Conservation (phyloP, 208 protist genomes). For the Crithidia mellificae region DNA sequence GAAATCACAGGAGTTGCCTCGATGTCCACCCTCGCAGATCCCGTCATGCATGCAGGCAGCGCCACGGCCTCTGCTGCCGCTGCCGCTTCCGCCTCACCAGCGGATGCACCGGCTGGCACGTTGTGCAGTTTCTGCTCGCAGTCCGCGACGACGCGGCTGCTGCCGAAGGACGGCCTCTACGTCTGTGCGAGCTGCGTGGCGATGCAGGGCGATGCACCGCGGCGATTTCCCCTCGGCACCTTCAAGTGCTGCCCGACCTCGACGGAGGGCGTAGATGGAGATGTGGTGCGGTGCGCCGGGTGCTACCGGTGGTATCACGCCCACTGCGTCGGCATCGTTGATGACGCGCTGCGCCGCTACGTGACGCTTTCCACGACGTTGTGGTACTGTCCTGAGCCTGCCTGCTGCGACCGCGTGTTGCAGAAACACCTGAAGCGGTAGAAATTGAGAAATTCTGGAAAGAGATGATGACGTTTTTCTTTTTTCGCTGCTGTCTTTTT, state of each 20-base stretch:
- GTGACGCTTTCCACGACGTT: conserved; percentile 73
- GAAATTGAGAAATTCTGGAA: background rate
- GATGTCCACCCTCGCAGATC: background rate
- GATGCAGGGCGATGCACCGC: conserved; percentile 22
- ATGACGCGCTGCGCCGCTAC: conserved; percentile 56
- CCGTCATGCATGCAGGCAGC: background rate
- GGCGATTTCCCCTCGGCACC: conserved; percentile 64
- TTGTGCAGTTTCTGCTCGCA: conserved; percentile 51
- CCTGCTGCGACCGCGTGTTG: conserved; percentile 61
- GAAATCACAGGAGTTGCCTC: conserved; percentile 33
- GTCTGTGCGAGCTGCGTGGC: conserved; percentile 55
- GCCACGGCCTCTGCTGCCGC: background rate
- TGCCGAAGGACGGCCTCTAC: conserved; percentile 73
- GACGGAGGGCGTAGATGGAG: conserved; percentile 54
- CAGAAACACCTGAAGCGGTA: conserved; percentile 43
- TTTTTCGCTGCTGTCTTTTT: too few species aligned
- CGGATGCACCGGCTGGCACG: conserved; percentile 14
- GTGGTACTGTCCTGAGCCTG: conserved; percentile 84
- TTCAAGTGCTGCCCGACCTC: conserved; percentile 86
- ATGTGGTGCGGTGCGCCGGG: conserved; percentile 69
- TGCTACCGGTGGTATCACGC: conserved; percentile 83
- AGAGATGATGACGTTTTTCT: too few species aligned
- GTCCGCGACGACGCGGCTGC: conserved; percentile 31
- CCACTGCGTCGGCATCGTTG: conserved; percentile 64
- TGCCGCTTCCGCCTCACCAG: conserved; percentile 4